phyloP scores from a whole-genome alignment of 1,284 basidiomycete genomes.

The Microbotryomycetes sp. region DNA sequence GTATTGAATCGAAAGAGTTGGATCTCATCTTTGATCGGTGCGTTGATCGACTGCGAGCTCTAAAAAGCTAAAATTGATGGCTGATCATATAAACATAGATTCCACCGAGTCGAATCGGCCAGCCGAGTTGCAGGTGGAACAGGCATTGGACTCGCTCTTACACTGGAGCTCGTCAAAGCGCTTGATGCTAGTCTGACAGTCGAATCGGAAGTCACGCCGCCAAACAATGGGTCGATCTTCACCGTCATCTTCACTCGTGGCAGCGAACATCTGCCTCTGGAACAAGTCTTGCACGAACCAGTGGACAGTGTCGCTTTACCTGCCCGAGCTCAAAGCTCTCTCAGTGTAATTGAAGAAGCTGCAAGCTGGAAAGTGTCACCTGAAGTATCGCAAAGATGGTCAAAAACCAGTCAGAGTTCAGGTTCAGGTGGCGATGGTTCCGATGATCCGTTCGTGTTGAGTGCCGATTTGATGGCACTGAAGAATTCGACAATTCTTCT shows the following conservation, averaged over 20 bases:
- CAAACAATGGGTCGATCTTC: conserved; percentile 28
- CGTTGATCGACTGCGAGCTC: conserved; percentile 44
- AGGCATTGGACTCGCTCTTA: conserved; percentile 43
- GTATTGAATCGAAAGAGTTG: conserved; percentile 42
- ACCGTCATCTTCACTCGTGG: conserved; percentile 29
- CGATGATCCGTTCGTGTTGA: conserved; percentile 12
- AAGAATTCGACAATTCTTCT: conserved; percentile 23
- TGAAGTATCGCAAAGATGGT: not conserved
- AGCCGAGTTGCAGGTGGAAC: conserved; percentile 44
- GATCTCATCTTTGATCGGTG: conserved; percentile 42
- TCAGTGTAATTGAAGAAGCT: conserved; percentile 29
- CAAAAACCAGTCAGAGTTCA: not conserved
- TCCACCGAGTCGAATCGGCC: conserved; percentile 42
- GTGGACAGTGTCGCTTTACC: conserved; percentile 6
- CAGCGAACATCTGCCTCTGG: conserved; percentile 31
- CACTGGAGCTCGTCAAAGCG: conserved; percentile 43
- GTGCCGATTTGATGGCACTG: conserved; percentile 15
- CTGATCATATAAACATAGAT: conserved; percentile 30
- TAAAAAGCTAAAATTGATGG: conserved; percentile 14
- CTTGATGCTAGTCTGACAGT: conserved; percentile 45
- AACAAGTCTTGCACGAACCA: conserved; percentile 20
- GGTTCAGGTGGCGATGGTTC: not conserved
- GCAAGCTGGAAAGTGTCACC: conserved; percentile 11
- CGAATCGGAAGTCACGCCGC: conserved; percentile 28
- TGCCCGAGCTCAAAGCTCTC: conserved; percentile 11